Base-by-base conservation (phyloP, 257 asterid species). In the Solanum megistacrolobum region DNA sequence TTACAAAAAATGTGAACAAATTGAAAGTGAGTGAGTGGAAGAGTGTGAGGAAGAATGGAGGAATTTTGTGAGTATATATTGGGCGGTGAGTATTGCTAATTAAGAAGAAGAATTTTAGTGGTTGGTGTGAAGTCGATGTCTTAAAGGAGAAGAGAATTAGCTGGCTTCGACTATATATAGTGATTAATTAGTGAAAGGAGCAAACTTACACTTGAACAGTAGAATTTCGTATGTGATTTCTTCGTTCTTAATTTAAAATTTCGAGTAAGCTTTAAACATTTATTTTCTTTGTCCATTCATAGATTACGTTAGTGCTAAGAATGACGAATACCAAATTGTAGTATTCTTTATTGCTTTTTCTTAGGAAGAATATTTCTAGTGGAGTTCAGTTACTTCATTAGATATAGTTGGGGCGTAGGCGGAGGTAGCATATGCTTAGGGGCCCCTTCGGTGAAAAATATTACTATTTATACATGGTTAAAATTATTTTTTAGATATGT, bases 101-200 rank as follows among this genome's bases (percentile, higher is more conserved):
- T 29, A 29, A 25, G 66, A 81, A 52, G 8, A 18, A 29, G 20
- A 48, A 82, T 14, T 69, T 14, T 48, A 82, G 41, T 18, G 89
- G 87, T 91, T 62, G 94, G 94, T 93, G 88, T 83, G 88, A 89
- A 86, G 95, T 93, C 94, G 58, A 87, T 86, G 65, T 92, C 93
- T 82, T 82, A 31, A 10, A 32, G 65, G 88, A 79, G 52, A 83
- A 76, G 88, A 72, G 65, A 83, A 62, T 87, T 91, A 91, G 93
- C 92, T 93, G 93, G 91, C 87, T 25, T 89, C 92, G 66, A 91
- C 89, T 78, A 18, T 48, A n/a, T 39, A 7, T 2, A 34, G 46
- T 75, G 32, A 69, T 31, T 41, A 18, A 41, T 79, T 46, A 48
- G 85, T 81, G 41, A 81, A 5, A 3, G 18, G 41, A 81, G 69